A percentile compares a stretch with the other conserved stretches of the same genome.
These are phyloP conservation scores for Trypanosoma boissoni DNA, from an alignment of 208 protist species.

Conservation along the genomic window DNA sequence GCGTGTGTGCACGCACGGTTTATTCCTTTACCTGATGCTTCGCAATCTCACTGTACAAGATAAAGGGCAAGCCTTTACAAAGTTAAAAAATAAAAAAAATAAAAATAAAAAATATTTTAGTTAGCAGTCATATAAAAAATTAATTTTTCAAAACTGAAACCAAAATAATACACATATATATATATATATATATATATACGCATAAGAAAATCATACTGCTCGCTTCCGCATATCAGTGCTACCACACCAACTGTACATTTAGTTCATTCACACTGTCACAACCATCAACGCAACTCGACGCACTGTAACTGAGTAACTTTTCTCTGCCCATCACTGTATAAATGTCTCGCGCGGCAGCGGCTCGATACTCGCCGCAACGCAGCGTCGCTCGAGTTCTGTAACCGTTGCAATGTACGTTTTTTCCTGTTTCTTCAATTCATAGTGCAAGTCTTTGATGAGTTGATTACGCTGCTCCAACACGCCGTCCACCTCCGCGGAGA, in stretches of 20 bases:
- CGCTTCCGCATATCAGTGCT: no score
- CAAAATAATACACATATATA: constrained; percentile 1
- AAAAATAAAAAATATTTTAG: constrained; percentile 18
- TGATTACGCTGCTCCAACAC: constrained; percentile 93
- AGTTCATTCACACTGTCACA: no score
- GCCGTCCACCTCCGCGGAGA: constrained; percentile 90
- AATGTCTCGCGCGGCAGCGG: constrained; percentile 58
- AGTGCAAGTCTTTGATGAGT: constrained; percentile 94
- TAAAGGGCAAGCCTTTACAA: background rate
- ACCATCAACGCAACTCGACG: no score
- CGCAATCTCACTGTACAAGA: background rate
- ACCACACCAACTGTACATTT: no score
- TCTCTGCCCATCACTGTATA: no score
- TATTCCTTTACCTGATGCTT: background rate
- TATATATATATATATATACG: constrained; percentile 16
- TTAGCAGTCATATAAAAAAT: no score
- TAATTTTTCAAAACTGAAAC: constrained; percentile 3
- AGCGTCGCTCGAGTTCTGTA: constrained; percentile 78
- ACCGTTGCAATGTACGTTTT: constrained; percentile 56
- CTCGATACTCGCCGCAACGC: constrained; percentile 44
- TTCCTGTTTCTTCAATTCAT: constrained; percentile 90
- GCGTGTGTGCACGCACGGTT: background rate
- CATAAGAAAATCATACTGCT: no score
- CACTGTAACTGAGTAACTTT: no score
- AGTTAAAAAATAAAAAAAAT: constrained; percentile 7